Evolutionary conservation across 2,329 filamentous ascomycete genomes (phyloP).

Genomic region (Pyrenochaeta sp.): DNA sequence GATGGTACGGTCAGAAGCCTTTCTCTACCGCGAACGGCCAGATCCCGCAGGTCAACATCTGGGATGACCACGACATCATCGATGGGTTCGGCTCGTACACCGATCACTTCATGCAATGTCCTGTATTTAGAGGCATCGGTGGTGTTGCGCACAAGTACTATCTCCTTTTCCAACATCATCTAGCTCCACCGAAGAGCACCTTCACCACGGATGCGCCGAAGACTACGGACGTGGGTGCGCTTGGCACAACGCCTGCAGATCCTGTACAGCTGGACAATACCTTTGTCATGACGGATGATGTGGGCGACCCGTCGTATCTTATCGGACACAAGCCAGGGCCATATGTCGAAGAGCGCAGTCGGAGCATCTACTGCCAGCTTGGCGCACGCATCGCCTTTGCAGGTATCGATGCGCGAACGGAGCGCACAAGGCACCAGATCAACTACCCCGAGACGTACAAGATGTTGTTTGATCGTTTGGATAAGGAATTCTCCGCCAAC

Average conservation of each 20-base stretch:
- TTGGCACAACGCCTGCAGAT: slow-evolving; percentile 67
- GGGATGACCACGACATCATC: slow-evolving; percentile 73
- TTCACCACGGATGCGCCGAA: slow-evolving; percentile 78
- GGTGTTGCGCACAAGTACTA: slow-evolving; percentile 68
- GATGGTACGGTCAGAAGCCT: slow-evolving; percentile 74
- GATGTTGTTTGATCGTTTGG: slow-evolving; percentile 65
- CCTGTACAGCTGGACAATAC: slow-evolving; percentile 76
- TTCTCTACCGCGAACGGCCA: slow-evolving; percentile 68
- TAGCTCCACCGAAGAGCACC: slow-evolving; percentile 83
- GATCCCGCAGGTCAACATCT: slow-evolving; percentile 71
- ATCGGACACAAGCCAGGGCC: slow-evolving; percentile 76
- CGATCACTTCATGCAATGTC: slow-evolving; percentile 71
- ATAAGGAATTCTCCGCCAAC: slow-evolving; percentile 61
- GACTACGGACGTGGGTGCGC: slow-evolving; percentile 57
- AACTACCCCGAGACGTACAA: slow-evolving; percentile 78
- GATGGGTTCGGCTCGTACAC: slow-evolving; percentile 73
- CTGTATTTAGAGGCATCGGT: slow-evolving; percentile 72
- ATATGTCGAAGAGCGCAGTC: slow-evolving; percentile 69
- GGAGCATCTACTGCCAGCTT: slow-evolving; percentile 69
- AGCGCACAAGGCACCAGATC: slow-evolving; percentile 89
- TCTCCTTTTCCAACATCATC: slow-evolving; percentile 75
- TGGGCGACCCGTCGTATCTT: slow-evolving; percentile 77
- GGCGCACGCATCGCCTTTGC: slow-evolving; percentile 71
- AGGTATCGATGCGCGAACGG: slow-evolving; percentile 68
- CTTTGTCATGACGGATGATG: slow-evolving; percentile 70